Evolutionary conservation across 495 filamentous ascomycete species (phyloP).

Genomic region (Aspergillus olivimuriae): DNA sequence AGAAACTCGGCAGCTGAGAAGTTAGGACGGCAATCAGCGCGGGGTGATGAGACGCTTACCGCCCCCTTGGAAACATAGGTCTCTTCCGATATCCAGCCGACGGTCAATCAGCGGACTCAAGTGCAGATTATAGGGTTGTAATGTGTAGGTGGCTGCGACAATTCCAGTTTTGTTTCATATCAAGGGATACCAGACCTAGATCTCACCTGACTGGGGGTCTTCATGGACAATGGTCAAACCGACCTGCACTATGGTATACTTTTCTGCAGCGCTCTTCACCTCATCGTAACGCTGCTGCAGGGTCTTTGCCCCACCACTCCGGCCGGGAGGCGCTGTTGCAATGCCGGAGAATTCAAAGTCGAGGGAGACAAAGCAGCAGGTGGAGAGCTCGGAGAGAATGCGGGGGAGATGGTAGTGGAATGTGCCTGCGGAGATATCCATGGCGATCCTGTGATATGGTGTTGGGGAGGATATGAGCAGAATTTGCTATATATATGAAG

Average conservation of each 20-base stretch:
- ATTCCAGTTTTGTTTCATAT: conserved; percentile 4
- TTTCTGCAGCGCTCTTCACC: conserved; percentile 57
- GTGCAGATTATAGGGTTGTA: conserved; percentile 64
- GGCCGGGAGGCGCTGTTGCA: conserved; percentile 19
- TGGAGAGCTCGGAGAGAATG: conserved; percentile 51
- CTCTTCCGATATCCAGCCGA: conserved; percentile 47
- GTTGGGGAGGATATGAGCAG: too few relatives aligned
- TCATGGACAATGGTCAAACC: conserved; percentile 63
- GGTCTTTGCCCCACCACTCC: conserved; percentile 24
- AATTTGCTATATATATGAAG: too few relatives aligned
- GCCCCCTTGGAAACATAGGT: conserved; percentile 46
- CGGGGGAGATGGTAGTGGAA: conserved; percentile 52
- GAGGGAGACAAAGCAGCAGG: conserved; percentile 60
- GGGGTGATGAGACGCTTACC: conserved; percentile 23
- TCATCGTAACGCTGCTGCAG: conserved; percentile 63
- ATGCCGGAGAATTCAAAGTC: conserved; percentile 80
- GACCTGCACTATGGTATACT: conserved; percentile 68
- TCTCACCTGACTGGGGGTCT: conserved; percentile 41
- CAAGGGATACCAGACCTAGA: conserved; percentile 1
- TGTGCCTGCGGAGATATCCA: conserved; percentile 55
- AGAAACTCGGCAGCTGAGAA: conserved; percentile 55
- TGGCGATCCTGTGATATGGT: too few relatives aligned
- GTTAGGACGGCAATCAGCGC: background rate
- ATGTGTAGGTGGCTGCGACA: conserved; percentile 45
- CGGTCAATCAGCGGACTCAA: conserved; percentile 50